phyloP scores from a whole-genome alignment of 2,329 filamentous ascomycete species.

The Hypoxylon sp. region DNA sequence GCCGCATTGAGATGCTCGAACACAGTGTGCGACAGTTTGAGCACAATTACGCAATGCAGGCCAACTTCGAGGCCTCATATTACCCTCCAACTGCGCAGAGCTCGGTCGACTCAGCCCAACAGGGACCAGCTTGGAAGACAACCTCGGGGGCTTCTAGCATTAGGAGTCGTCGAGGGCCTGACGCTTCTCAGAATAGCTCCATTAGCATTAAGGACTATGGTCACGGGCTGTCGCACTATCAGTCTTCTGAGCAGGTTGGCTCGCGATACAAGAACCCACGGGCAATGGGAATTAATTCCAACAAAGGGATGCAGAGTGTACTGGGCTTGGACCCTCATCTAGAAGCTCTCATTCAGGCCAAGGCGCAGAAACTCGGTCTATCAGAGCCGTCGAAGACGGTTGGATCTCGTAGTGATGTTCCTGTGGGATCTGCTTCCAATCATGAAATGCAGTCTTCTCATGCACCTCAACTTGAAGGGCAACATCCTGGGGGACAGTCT shows the following conservation, averaged over 20 bases:
- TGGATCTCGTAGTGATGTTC: conserved; percentile 59
- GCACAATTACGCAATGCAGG: conserved; percentile 62
- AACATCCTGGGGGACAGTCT: conserved; percentile 18
- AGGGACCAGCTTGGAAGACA: conserved; percentile 32
- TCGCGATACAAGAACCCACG: conserved; percentile 34
- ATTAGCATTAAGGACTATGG: conserved; percentile 33
- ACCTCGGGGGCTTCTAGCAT: conserved; percentile 49
- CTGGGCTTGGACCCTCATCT: conserved; percentile 41
- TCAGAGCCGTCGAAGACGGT: conserved; percentile 27
- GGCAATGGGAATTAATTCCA: conserved; percentile 48
- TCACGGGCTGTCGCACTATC: conserved; percentile 27
- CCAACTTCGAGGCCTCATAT: conserved; percentile 59
- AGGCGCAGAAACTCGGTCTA: background rate
- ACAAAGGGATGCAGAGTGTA: conserved; percentile 40
- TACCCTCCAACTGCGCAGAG: conserved; percentile 55
- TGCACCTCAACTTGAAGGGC: conserved; percentile 19
- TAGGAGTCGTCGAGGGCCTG: conserved; percentile 42
- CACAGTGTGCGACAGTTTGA: conserved; percentile 65
- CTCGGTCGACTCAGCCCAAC: conserved; percentile 35
- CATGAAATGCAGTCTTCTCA: conserved; percentile 52
- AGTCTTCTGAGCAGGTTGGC: conserved; percentile 37
- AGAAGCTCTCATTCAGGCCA: conserved; percentile 41
- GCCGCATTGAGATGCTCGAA: conserved; percentile 57
- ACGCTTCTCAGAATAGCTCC: conserved; percentile 43
- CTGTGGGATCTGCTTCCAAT: conserved; percentile 63